phyloP scores from a whole-genome alignment of 2,329 filamentous ascomycete species.

The Microascus cirrosus region DNA sequence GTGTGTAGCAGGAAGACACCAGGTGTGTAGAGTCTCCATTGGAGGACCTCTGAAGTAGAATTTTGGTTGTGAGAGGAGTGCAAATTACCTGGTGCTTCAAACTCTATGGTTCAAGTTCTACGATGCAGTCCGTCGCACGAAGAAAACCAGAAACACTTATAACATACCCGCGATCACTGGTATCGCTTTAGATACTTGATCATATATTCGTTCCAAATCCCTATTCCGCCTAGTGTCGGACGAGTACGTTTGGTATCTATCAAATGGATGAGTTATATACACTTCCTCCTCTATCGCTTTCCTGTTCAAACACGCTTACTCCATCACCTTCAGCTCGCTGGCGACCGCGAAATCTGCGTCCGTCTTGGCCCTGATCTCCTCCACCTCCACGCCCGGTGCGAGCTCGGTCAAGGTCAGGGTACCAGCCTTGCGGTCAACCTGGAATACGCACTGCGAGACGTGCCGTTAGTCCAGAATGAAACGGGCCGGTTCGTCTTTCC shows the following conservation, averaged over 20 bases:
- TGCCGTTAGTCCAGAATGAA: background rate
- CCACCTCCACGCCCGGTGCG: constrained; percentile 55
- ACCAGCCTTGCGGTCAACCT: constrained; percentile 52
- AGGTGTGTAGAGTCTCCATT: too few relatives aligned
- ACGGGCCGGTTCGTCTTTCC: background rate
- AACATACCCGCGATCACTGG: too few relatives aligned
- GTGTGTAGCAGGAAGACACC: background rate
- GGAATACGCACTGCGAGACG: constrained; percentile 50
- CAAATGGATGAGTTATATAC: background rate
- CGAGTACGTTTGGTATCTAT: background rate
- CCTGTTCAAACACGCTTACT: background rate
- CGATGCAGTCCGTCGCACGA: too few relatives aligned
- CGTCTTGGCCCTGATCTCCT: constrained; percentile 60
- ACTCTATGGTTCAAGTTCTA: too few relatives aligned
- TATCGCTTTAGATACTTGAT: too few relatives aligned
- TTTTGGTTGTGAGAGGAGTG: too few relatives aligned
- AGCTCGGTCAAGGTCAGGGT: constrained; percentile 58
- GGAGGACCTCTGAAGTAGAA: too few relatives aligned
- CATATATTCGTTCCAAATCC: too few relatives aligned
- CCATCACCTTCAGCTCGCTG: constrained; percentile 1
- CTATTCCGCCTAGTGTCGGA: too few relatives aligned
- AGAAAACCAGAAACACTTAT: too few relatives aligned
- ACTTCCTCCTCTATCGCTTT: background rate
- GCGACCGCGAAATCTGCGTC: constrained; percentile 45
- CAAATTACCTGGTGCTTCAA: too few relatives aligned